Evolutionary conservation across 768 basidiomycete species (phyloP).

Genomic region (Psilocybe tampanensis): DNA sequence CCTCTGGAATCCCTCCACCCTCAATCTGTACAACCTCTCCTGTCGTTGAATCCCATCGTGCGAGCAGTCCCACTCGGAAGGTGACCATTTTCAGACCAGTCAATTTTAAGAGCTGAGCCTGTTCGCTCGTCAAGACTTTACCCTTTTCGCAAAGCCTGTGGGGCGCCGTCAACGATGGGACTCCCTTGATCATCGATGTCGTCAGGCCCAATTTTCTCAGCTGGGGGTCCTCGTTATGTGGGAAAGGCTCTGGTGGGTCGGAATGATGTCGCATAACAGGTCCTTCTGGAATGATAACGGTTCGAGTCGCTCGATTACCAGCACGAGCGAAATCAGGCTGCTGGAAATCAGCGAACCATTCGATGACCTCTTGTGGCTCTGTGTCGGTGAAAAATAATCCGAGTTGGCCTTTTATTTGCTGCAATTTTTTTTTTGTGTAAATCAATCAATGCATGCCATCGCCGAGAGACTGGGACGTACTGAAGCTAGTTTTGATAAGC

Average conservation of each 20-base stretch:
- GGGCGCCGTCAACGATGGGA: conserved; percentile 79
- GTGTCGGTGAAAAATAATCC: conserved; percentile 93
- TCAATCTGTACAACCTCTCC: conserved; percentile 68
- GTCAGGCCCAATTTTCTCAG: conserved; percentile 88
- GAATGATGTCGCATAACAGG: conserved; percentile 83
- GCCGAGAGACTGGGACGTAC: conserved; percentile 47
- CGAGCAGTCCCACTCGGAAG: conserved; percentile 73
- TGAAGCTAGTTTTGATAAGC: conserved; percentile 78
- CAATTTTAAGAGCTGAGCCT: conserved; percentile 91
- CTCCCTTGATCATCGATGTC: conserved; percentile 84
- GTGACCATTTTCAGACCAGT: conserved; percentile 88
- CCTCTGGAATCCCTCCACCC: conserved; percentile 39
- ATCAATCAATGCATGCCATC: no score
- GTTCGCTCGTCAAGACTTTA: conserved; percentile 77
- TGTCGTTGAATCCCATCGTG: conserved; percentile 71
- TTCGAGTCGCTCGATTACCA: conserved; percentile 77
- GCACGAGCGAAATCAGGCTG: conserved; percentile 91
- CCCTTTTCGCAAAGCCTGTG: conserved; percentile 87
- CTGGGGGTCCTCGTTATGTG: conserved; percentile 97
- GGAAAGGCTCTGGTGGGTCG: conserved; percentile 86
- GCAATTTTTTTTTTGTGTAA: no score
- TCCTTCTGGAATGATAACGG: conserved; percentile 77
- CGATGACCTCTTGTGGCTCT: conserved; percentile 86
- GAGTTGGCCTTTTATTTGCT: conserved; percentile 95
- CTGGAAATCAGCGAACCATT: conserved; percentile 92